Evolutionary conservation across 768 basidiomycete genomes (phyloP), one percentile per base, ranked within the genome.

Genomic region (Roridomyces roridus): DNA sequence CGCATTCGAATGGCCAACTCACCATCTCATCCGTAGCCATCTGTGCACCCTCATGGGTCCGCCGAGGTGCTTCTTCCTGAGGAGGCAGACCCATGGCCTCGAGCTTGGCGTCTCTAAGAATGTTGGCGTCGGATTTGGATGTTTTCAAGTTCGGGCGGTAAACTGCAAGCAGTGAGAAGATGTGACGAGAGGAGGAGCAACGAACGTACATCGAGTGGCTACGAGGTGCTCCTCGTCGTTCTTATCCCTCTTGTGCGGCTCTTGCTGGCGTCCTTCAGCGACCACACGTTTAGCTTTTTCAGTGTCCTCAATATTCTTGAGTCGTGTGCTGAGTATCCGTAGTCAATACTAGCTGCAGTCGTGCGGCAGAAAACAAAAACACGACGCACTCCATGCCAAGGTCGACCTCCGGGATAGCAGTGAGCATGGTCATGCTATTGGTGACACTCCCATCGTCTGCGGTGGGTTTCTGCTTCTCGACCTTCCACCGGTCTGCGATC

Each of bases 311-410:
- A 99, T 99, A 68, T 98, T 99, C 74, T 90, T 88, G 51, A 99
- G 77, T 17, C 96, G 88, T 17, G 88, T 80, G 61, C 96, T 98
- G 56, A n/a, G 42, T 42, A 43, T 34, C 23, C 25, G 14, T 41
- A 35, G 42, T 55, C 23, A 53, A 46, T 20, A 37, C 50, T 43
- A 39, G 29, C 7, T 25, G 31, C 53, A 23, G 36, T 26, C 46
- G 24, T 29, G n/a, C 9, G 1, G 44, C 9, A 29, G 23, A 39
- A 3, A n/a, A 55, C 6, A 34, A 3, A 34, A 34, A 87, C n/a
- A n/a, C n/a, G n/a, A n/a, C 93, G 65, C 65, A 98, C 96, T 99
- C 95, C 90, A 98, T 97, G 52, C 97, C 97, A 5, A 99, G 81
- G 72, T 99, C 96, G 9, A 98, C 94, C 69, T 98, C 97, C 0